Base-by-base conservation (phyloP, 257 asterid species). In the Rauvolfia tetraphylla region DNA sequence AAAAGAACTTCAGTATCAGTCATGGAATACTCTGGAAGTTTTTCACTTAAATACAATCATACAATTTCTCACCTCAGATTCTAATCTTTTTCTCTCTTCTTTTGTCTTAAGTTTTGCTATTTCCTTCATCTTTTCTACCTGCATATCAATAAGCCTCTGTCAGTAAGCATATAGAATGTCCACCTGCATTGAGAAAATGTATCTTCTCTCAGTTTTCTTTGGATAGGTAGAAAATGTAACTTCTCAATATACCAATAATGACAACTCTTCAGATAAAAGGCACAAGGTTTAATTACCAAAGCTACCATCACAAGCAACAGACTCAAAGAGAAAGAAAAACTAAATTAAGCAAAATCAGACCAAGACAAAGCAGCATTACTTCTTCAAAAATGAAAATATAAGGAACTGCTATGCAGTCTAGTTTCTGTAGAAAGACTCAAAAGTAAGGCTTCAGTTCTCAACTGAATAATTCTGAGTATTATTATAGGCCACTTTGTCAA, bases 41-140 rank as follows among this genome's bases (percentile, higher is more conserved):
- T 25, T n/a, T 25, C 14, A 53, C 23, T 12, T 56, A 38, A n/a
- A 73, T 7, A 1, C 20, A 29, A 61, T 31, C 73, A 75, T 34
- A 67, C 48, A 58, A 49, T 51, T 61, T 67, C 90, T 84, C 81
- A 95, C 99, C 97, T 92, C 98, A 12, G 96, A 88, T 78, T 85
- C 94, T 76, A 91, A 82, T 76, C 80, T 86, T 84, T 53, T 89
- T 84, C 83, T 93, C 85, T 90, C 99, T 81, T 93, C 96, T 86
- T 86, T 92, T 48, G 85, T 97, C 86, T 93, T 93, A 31, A 83
- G 80, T 89, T 88, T 91, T 82, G 98, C 98, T 78, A 93, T 90
- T 81, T 88, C 92, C 82, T 93, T 93, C 96, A 92, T 87, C 86
- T 91, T 90, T 68, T 89, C 97, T 48, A 95, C 97, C 98, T 89